Percentiles rank a stretch among this genome's conserved stretches.
phyloP scores from a whole-genome alignment of 192 early-diverging fungal genomes.

The Entomortierella chlamydospora region DNA sequence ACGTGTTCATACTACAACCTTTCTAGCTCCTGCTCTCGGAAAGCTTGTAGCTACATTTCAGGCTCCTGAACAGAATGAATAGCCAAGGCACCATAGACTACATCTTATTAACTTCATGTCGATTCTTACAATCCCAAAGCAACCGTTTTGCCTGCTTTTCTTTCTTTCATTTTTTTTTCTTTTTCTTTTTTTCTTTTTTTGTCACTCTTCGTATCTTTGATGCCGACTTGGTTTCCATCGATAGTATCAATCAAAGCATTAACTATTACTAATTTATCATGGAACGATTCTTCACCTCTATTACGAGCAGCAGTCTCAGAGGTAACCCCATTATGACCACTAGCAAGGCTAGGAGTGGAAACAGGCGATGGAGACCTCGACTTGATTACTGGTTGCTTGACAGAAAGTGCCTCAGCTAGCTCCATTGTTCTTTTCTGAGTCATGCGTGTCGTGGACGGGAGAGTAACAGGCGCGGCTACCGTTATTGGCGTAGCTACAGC shows the following conservation, averaged over 20 bases:
- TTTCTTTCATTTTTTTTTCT: background rate
- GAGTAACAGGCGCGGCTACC: background rate
- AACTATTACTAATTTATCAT: constrained; percentile 26
- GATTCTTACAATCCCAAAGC: background rate
- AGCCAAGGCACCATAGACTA: background rate
- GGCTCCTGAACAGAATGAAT: background rate
- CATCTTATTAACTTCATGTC: background rate
- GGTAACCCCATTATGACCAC: background rate
- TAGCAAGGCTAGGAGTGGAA: background rate
- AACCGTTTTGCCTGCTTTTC: too few relatives aligned
- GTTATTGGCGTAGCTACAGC: background rate
- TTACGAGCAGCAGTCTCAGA: constrained; percentile 11
- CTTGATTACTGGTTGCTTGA: background rate
- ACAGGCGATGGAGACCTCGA: background rate
- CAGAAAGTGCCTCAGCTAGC: background rate
- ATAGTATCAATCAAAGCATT: background rate
- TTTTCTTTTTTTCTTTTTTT: background rate
- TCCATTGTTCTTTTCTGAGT: background rate
- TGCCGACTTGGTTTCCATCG: background rate
- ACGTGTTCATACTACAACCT: background rate
- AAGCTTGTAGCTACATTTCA: background rate
- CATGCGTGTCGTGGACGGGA: background rate
- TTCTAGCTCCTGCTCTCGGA: background rate
- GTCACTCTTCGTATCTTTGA: background rate
- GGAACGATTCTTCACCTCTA: constrained; percentile 33